Percentiles rank a stretch among this genome's conserved stretches.
Conservation (phyloP, 306 rosid species). For the Sechiopsis laciniata region DNA sequence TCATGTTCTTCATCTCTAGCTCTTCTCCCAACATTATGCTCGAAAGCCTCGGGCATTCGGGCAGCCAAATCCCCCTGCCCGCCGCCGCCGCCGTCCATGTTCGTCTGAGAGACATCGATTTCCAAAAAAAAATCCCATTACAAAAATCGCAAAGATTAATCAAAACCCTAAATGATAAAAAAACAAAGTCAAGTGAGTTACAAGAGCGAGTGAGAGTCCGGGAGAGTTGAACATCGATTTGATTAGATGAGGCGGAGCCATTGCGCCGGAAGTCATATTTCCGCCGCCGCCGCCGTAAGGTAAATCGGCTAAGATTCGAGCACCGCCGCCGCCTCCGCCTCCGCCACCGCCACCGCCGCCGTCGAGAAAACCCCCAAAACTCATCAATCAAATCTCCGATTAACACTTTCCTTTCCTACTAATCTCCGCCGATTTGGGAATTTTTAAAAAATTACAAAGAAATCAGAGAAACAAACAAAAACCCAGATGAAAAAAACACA, state of each 20-base stretch:
- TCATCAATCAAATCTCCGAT: slow-evolving; percentile 54
- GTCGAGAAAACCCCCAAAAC: slow-evolving; percentile 86
- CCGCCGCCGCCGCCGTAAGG: slow-evolving; percentile 37
- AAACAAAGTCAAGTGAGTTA: slow-evolving; percentile 25
- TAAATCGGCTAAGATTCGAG: slow-evolving; percentile 56
- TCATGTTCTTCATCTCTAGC: slow-evolving; percentile 82
- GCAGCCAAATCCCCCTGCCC: slow-evolving; percentile 52
- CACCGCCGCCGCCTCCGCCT: slow-evolving; percentile 53
- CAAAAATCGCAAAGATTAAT: too few relatives aligned
- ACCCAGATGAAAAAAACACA: slow-evolving; percentile 21
- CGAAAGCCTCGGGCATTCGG: slow-evolving; percentile 51
- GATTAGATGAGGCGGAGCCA: slow-evolving; percentile 62
- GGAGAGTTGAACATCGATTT: slow-evolving; percentile 96
- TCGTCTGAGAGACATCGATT: slow-evolving; percentile 32
- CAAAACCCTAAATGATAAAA: too few relatives aligned
- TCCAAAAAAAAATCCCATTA: too few relatives aligned
- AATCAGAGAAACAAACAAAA: neutral
- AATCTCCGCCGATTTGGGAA: too few relatives aligned
- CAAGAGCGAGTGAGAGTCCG: slow-evolving; percentile 91
- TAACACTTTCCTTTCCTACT: too few relatives aligned
- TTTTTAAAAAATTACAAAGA: neutral
- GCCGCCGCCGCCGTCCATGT: slow-evolving; percentile 53
- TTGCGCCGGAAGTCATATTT: slow-evolving; percentile 64
- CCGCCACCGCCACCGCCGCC: slow-evolving; percentile 37
- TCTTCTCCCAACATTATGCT: slow-evolving; percentile 44